Conservation (phyloP, 306 rosid species). For the Malus domestica region DNA sequence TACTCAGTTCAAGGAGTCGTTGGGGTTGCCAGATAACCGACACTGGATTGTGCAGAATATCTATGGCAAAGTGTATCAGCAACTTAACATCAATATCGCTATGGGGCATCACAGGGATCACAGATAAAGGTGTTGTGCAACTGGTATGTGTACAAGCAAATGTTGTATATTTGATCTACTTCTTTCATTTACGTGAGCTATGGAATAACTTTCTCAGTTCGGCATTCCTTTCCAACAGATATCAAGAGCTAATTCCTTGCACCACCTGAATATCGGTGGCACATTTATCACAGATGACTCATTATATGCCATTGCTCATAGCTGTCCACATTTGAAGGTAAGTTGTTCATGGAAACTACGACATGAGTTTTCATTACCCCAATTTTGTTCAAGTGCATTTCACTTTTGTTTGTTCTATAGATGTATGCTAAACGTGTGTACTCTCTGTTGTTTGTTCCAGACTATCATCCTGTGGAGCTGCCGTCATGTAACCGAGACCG, state of each 20-base stretch:
- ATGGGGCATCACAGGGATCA: conserved; percentile 93
- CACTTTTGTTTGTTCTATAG: neutral
- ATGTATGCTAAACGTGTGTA: neutral
- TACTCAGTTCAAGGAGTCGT: conserved; percentile 74
- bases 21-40: conserved; percentile 90
- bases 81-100: conserved; percentile 75
- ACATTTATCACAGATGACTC: conserved; percentile 90
- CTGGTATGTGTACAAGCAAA: conserved; percentile 40
- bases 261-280: conserved; percentile 80
- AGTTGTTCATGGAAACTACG: conserved; percentile 9
- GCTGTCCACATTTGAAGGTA: conserved; percentile 76
- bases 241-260: conserved; percentile 60
- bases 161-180: neutral
- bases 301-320: conserved; percentile 53
- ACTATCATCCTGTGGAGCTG: conserved; percentile 87
- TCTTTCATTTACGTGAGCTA: neutral
- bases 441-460: conserved; percentile 31
- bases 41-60: conserved; percentile 54
- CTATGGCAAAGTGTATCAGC: conserved; percentile 58
- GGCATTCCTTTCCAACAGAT: conserved; percentile 41
- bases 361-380: neutral
- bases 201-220: neutral
- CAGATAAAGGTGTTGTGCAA: conserved; percentile 78
- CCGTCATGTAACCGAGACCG: conserved; percentile 71
- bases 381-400: neutral